Evolutionary conservation across 768 basidiomycete genomes (phyloP), one percentile per base, ranked within the genome.

Genomic region (Suillus decipiens): DNA sequence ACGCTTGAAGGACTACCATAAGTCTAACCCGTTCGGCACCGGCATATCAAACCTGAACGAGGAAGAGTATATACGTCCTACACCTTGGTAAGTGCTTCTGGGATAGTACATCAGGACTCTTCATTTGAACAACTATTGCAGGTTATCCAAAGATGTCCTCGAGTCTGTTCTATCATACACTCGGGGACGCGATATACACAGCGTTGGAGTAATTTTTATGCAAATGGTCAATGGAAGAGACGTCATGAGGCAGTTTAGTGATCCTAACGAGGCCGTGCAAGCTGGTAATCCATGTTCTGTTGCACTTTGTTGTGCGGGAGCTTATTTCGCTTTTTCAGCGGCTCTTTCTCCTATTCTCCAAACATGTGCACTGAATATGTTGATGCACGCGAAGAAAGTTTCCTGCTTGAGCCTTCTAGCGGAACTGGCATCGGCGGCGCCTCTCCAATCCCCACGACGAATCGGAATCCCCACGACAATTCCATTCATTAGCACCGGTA

Each of bases 141-240:
- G 92, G 94, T 67, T 89, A 7, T 88, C 89, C 1, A 86, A 86
- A 64, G 95, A 96, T 59, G 88, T 88, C 45, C 81, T 90, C 53
- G 89, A 93, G 43, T 90, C 90, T 31, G 88, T 89, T 0, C 79
- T 93, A n/a, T 70, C 84, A 0, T 95, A 95, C 72, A 89, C 91
- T 10, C 85, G 82, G 45, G 80, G 85, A 47, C 83, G 95, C 34
- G 95, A 97, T 69, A 87, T 96, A 11, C 94, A 95, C 76, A 83
- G 86, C 50, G 85, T 88, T 0, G 95, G 92, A 0, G 83, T 96
- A 31, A 82, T 94, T 2, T 77, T 95, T 43, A 69, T 95, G 59
- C 92, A 96, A 75, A 93, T 96, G 92, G 74, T 96, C 14, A 76
- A 88, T n/a, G 95, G 95, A 0, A 75, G 87, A 59, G 84, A 91